phyloP scores from a whole-genome alignment of 2,329 filamentous ascomycete genomes.

The Bimuria novae-zelandiae region DNA sequence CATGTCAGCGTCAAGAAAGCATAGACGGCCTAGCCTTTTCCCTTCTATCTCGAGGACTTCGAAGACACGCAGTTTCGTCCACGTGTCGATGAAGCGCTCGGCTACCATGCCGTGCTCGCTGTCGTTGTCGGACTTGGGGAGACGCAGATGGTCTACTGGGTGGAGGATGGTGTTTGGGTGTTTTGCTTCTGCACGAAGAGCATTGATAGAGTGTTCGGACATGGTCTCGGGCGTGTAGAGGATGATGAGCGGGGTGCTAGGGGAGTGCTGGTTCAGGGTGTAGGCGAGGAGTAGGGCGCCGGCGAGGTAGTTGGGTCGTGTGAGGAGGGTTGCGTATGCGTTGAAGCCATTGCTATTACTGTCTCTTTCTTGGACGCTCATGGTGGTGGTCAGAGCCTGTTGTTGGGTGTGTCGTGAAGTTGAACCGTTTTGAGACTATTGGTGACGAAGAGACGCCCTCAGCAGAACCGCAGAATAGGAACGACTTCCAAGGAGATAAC shows the following conservation, averaged over 20 bases:
- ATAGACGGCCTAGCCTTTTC: slow-evolving; percentile 46
- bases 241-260: slow-evolving; percentile 55
- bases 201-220: slow-evolving; percentile 44
- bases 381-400: neutral
- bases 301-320: slow-evolving; percentile 57
- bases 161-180: slow-evolving; percentile 49
- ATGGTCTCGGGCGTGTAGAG: slow-evolving; percentile 53
- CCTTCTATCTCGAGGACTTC: slow-evolving; percentile 37
- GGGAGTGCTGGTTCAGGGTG: slow-evolving; percentile 53
- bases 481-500: neutral
- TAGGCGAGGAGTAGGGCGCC: slow-evolving; percentile 58
- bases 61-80: slow-evolving; percentile 61
- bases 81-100: slow-evolving; percentile 59
- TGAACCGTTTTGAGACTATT: neutral
- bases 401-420: neutral
- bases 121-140: slow-evolving; percentile 26
- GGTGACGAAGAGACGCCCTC: neutral
- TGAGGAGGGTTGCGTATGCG: slow-evolving; percentile 58
- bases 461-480: too few species aligned
- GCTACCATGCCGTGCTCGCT: slow-evolving; percentile 47
- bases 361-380: slow-evolving; percentile 11
- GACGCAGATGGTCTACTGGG: slow-evolving; percentile 49
- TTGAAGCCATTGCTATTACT: slow-evolving; percentile 12
- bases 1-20: slow-evolving; percentile 61
- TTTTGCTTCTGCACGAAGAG: slow-evolving; percentile 49